A percentile compares a stretch with the other conserved stretches of the same genome.
Conservation (phyloP, 78 protist species). For the Emiliania huxleyi region DNA sequence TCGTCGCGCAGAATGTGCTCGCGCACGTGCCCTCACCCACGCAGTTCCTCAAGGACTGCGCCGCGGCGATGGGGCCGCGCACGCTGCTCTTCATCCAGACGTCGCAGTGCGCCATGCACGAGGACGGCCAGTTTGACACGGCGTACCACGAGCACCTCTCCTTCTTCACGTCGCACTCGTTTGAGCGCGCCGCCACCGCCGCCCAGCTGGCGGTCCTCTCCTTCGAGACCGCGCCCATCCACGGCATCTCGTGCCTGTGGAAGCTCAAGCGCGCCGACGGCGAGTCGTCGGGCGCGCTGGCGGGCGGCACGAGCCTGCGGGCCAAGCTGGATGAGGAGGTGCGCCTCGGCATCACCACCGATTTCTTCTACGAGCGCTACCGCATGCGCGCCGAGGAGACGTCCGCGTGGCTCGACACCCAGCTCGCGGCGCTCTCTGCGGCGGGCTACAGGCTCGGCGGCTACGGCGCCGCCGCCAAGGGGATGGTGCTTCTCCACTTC, state of each 20-base stretch:
- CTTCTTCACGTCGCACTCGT: too few species aligned
- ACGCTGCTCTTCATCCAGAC: neutral
- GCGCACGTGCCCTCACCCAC: constrained; percentile 25
- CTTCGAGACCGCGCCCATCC: neutral
- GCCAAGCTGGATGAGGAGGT: neutral
- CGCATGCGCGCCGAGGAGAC: neutral
- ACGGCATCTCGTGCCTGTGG: constrained; percentile 2
- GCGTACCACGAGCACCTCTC: constrained; percentile 21
- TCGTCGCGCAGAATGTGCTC: neutral
- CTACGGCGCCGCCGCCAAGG: constrained; percentile 14
- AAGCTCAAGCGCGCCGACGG: neutral
- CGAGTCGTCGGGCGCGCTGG: too few species aligned
- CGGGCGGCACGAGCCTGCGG: neutral
- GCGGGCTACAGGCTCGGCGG: neutral
- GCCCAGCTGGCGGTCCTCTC: neutral
- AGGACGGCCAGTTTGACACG: neutral
- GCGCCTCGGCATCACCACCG: neutral
- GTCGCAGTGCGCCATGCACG: neutral
- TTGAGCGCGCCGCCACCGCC: neutral
- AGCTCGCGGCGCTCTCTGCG: neutral
- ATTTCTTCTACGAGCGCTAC: neutral
- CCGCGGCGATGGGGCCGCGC: neutral
- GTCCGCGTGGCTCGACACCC: neutral
- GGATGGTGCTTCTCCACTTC: neutral
- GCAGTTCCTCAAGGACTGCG: neutral